These are phyloP conservation scores for Gossypium stocksii DNA, from an alignment of 345 rosid species.

Conservation along the genomic window DNA sequence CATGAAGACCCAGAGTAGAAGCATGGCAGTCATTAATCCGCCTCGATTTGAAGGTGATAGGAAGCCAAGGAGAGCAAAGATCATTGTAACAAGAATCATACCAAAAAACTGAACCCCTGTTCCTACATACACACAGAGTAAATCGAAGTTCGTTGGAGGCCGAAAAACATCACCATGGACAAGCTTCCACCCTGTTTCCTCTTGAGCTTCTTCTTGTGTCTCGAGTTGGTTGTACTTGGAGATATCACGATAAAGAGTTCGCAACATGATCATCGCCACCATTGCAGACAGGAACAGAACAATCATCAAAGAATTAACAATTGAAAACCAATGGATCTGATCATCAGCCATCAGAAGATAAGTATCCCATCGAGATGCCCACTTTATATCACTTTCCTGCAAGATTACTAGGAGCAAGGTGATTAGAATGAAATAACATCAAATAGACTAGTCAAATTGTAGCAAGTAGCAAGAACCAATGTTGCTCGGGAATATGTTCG, in stretches of 20 bases:
- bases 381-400: slow-evolving; percentile 85
- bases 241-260: slow-evolving; percentile 86
- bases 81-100: slow-evolving; percentile 85
- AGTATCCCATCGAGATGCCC: slow-evolving; percentile 97
- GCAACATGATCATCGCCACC: slow-evolving; percentile 96
- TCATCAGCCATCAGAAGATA: slow-evolving; percentile 91
- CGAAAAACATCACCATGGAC: slow-evolving; percentile 95
- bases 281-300: slow-evolving; percentile 94
- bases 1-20: slow-evolving; percentile 90
- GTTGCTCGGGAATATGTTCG: not conserved
- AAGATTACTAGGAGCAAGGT: slow-evolving; percentile 11
- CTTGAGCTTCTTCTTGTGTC: slow-evolving; percentile 91
- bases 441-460: not conserved
- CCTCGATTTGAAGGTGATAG: slow-evolving; percentile 96
- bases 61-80: slow-evolving; percentile 84
- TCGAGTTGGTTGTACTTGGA: slow-evolving; percentile 92
- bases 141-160: slow-evolving; percentile 65
- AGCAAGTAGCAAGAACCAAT: not conserved
- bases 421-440: not conserved
- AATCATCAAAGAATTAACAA: slow-evolving; percentile 87
- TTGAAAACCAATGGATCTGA: slow-evolving; percentile 95
- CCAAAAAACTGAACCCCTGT: slow-evolving; percentile 88
- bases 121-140: slow-evolving; percentile 81
- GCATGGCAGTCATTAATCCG: slow-evolving; percentile 88
- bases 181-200: slow-evolving; percentile 93